These are phyloP conservation scores for Penicillium cinerascens DNA, from an alignment of 495 filamentous ascomycete genomes.

Conservation along the genomic window DNA sequence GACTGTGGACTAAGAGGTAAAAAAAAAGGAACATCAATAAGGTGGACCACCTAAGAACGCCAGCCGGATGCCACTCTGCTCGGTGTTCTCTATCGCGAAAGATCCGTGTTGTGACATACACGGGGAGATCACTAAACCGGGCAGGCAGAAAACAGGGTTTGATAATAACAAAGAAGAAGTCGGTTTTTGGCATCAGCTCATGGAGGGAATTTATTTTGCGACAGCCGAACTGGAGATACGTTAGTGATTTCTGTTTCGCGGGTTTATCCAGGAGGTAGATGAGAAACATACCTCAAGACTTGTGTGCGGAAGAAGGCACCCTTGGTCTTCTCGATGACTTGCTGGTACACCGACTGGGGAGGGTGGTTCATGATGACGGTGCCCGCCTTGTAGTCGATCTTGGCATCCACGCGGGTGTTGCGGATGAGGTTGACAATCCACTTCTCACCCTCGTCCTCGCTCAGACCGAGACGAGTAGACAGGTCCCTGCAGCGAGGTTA, in stretches of 20 bases:
- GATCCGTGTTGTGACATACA: conserved; percentile 37
- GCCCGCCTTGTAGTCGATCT: conserved; percentile 98
- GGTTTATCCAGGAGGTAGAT: too few species aligned
- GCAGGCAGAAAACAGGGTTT: conserved; percentile 36
- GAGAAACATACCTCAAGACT: conserved; percentile 54
- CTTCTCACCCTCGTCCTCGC: conserved; percentile 94
- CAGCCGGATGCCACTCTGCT: conserved; percentile 50
- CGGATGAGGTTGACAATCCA: conserved; percentile 99
- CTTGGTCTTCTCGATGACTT: conserved; percentile 96
- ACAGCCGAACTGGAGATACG: conserved; percentile 39
- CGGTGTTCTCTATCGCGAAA: conserved; percentile 35
- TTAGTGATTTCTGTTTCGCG: conserved; percentile 2
- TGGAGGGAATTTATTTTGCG: conserved; percentile 41
- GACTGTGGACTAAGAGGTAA: conserved; percentile 28
- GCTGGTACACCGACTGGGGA: conserved; percentile 95
- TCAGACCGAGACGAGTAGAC: conserved; percentile 81
- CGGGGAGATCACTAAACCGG: conserved; percentile 39
- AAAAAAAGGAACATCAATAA: conserved; percentile 35
- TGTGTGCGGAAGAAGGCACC: conserved; percentile 89
- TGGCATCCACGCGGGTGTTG: conserved; percentile 94
- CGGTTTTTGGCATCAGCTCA: conserved; percentile 31
- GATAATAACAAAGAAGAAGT: conserved; percentile 35
- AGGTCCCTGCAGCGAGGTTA: conserved; percentile 59
- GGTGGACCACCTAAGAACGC: conserved; percentile 48
- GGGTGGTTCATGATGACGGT: conserved; percentile 99